These are phyloP conservation scores for Mycena citricolor DNA, from an alignment of 1,284 basidiomycete genomes.

Conservation along the genomic window DNA sequence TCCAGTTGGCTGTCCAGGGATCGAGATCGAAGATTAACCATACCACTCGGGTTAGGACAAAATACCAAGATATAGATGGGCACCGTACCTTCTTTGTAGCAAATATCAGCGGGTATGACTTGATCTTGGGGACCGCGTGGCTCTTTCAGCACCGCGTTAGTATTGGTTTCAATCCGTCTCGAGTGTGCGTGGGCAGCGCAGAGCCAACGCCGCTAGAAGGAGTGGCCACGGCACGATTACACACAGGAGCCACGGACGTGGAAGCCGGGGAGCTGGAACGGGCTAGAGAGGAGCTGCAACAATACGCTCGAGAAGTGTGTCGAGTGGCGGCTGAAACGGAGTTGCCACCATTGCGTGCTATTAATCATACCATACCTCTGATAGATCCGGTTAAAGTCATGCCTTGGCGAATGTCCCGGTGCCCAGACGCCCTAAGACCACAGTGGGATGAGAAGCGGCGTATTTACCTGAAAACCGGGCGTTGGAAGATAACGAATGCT, in stretches of 20 bases:
- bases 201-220: background rate
- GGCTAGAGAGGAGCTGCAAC: background rate
- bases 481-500: constrained; percentile 7
- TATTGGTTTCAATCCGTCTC: constrained; percentile 1
- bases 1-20: constrained; percentile 28
- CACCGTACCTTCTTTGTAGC: constrained; percentile 12
- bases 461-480: constrained; percentile 4
- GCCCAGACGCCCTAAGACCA: background rate
- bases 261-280: background rate
- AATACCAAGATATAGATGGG: constrained; percentile 18
- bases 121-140: constrained; percentile 30
- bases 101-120: constrained; percentile 26
- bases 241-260: background rate
- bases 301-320: constrained; percentile 10
- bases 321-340: constrained; percentile 1
- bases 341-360: constrained; percentile 4
- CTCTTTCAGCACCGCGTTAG: constrained; percentile 25
- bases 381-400: constrained; percentile 3
- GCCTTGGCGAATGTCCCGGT: constrained; percentile 3
- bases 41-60: constrained; percentile 1
- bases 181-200: constrained; percentile 3
- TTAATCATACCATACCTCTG: constrained; percentile 9
- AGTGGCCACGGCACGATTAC: background rate
- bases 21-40: constrained; percentile 25
- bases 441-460: constrained; percentile 9